phyloP scores from a whole-genome alignment of 106 monocot species.

The Allium sativum region DNA sequence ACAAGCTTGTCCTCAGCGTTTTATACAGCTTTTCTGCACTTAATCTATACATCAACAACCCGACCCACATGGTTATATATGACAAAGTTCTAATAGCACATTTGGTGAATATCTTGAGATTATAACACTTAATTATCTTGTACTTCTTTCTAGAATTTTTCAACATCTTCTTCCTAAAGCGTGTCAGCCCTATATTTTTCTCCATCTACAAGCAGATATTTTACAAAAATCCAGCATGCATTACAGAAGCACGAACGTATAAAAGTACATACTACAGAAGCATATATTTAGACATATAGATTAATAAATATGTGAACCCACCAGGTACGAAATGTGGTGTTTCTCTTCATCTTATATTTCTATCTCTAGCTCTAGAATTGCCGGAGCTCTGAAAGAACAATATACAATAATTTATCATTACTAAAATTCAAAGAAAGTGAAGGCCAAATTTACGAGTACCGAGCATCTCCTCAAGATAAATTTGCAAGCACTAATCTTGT shows the following conservation, averaged over 20 bases:
- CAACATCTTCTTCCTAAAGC: conserved; percentile 59
- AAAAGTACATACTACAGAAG: too few relatives aligned
- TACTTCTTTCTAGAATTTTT: conserved; percentile 96
- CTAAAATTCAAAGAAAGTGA: too few relatives aligned
- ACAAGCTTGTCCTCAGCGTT: conserved; percentile 84
- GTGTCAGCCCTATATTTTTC: conserved; percentile 85
- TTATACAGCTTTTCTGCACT: conserved; percentile 65
- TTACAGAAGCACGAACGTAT: background rate
- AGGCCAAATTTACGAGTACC: too few relatives aligned
- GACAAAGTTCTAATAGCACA: background rate
- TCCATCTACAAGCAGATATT: conserved; percentile 47
- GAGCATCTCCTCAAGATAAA: too few relatives aligned
- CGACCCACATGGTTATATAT: background rate
- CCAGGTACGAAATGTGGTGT: conserved; percentile 70
- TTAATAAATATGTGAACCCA: conserved; percentile 12
- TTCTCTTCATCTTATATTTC: conserved; percentile 57
- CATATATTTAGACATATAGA: too few relatives aligned
- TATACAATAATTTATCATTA: too few relatives aligned
- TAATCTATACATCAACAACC: conserved; percentile 39
- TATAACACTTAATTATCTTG: conserved; percentile 35
- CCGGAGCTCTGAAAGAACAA: conserved; percentile 25
- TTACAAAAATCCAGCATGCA: background rate
- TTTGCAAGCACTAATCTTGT: too few relatives aligned
- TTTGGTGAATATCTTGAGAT: background rate
- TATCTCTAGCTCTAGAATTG: conserved; percentile 1